These are phyloP conservation scores for Hordeum vulgare DNA, from an alignment of 176 grass and related monocot species.

Conservation along the genomic window MorexV3_pseudomolecules_assembly NC_058521.1:531103348-531103847, in stretches of 20 bases:
- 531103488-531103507: constrained; percentile 20
- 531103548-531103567: constrained; percentile 43
- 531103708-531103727: background rate
- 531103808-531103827: constrained; percentile 65
- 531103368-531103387: background rate
- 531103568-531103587: constrained; percentile 37
- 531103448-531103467: background rate
- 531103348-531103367: background rate
- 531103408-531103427: background rate
- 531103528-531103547: background rate
- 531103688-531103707: background rate
- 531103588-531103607: constrained; percentile 34
- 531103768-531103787: background rate
- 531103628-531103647: constrained; percentile 60
- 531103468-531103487: constrained; percentile 40
- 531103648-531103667: constrained; percentile 40
- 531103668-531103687: constrained; percentile 57
- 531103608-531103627: constrained; percentile 43
- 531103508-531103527: constrained; percentile 28
- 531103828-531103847: constrained; percentile 67
- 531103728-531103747: background rate
- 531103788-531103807: constrained; percentile 56
- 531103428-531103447: no score
- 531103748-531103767: background rate
- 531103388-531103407: background rate